These are phyloP conservation scores for Strigomonas galati DNA, from an alignment of 208 protist species.

Conservation along the genomic window DNA sequence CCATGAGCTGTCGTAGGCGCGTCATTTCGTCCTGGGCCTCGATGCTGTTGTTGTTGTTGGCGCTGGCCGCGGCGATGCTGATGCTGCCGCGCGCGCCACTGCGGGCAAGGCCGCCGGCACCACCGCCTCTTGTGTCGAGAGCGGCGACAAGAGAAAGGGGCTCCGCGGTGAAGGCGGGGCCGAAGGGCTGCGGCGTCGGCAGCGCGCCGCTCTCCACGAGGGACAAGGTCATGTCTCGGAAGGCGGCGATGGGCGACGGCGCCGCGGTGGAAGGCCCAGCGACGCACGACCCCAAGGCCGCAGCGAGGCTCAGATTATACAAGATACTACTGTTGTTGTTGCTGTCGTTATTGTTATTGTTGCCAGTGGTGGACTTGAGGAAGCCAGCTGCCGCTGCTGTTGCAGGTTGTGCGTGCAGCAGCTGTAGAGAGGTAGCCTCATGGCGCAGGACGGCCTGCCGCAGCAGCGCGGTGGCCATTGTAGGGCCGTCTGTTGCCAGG, in stretches of 20 bases:
- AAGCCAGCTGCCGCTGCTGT: background rate
- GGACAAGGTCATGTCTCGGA: too few species aligned
- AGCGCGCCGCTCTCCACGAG: too few species aligned
- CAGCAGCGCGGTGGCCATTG: background rate
- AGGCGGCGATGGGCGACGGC: too few species aligned
- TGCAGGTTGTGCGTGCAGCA: background rate
- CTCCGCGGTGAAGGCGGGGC: too few species aligned
- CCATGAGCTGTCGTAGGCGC: conserved; percentile 15
- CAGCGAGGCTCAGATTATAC: too few species aligned
- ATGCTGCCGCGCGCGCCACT: background rate
- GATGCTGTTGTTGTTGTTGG: background rate
- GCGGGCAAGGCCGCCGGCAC: too few species aligned
- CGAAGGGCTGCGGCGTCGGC: too few species aligned
- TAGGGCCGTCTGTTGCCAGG: too few species aligned
- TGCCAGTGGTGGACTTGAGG: background rate
- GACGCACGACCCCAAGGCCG: too few species aligned
- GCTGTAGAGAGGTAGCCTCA: background rate
- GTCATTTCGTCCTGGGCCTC: conserved; percentile 5
- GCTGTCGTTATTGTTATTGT: background rate
- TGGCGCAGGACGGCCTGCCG: background rate
- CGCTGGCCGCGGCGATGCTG: background rate
- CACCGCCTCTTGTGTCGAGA: too few species aligned
- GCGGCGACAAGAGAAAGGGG: too few species aligned
- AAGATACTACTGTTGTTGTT: background rate
- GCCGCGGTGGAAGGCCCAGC: too few species aligned